Percentiles rank a stretch among this genome's conserved stretches.
Conservation (phyloP, 352 stramenopile genomes). For the Plasmopara viticola region DNA sequence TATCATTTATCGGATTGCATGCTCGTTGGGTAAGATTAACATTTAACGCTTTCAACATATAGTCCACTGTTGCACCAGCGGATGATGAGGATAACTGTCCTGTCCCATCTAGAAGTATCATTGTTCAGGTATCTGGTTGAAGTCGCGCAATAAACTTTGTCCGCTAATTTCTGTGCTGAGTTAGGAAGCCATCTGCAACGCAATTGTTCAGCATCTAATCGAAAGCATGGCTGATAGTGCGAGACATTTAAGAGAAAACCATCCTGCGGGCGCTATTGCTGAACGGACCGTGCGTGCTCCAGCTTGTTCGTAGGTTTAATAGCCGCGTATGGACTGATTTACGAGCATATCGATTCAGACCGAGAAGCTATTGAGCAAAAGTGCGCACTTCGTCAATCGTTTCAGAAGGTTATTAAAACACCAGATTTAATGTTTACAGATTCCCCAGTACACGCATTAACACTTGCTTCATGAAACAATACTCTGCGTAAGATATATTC, state of each 20-base stretch:
- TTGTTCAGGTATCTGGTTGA: constrained; percentile 46
- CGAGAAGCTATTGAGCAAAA: too few species aligned
- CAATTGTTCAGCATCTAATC: constrained; percentile 58
- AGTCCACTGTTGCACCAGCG: constrained; percentile 33
- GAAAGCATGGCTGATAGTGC: constrained; percentile 24
- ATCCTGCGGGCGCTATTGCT: constrained; percentile 68
- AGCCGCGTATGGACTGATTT: neutral
- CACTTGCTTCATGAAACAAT: too few species aligned
- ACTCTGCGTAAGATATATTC: too few species aligned
- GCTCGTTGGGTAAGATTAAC: neutral
- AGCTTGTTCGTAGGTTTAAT: neutral
- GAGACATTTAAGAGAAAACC: constrained; percentile 41
- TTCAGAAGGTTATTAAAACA: too few species aligned
- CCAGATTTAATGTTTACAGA: too few species aligned
- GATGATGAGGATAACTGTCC: constrained; percentile 42
- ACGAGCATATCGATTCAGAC: neutral
- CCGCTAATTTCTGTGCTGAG: neutral
- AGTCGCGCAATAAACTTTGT: neutral
- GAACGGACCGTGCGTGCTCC: constrained; percentile 1
- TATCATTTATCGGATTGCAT: neutral
- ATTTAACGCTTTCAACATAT: neutral
- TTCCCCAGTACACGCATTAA: too few species aligned
- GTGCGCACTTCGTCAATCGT: too few species aligned
- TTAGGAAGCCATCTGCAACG: constrained; percentile 65
- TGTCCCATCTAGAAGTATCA: constrained; percentile 71